Conservation (phyloP, 495 filamentous ascomycete species). For the Xylaria cubensis region DNA sequence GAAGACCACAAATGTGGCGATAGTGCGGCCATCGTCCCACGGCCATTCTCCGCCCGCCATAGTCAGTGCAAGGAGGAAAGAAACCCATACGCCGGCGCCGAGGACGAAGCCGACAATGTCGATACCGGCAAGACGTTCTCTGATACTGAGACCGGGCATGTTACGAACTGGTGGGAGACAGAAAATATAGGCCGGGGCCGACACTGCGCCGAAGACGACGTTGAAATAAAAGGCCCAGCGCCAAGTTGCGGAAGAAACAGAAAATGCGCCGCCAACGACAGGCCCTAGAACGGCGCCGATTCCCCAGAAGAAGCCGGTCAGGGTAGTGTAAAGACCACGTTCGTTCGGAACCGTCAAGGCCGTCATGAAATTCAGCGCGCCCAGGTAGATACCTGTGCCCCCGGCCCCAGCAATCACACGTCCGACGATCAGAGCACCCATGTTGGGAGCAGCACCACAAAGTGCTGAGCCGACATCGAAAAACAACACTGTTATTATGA, state of each 20-base stretch:
- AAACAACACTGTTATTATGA: constrained; percentile 51
- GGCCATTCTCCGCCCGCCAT: constrained; percentile 62
- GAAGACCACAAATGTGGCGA: constrained; percentile 59
- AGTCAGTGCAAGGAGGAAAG: constrained; percentile 58
- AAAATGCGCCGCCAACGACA: constrained; percentile 68
- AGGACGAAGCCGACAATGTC: constrained; percentile 55
- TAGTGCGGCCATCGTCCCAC: constrained; percentile 60
- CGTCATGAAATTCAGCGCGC: constrained; percentile 53
- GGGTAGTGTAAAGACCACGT: constrained; percentile 55
- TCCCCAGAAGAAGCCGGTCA: constrained; percentile 56
- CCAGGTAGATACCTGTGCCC: constrained; percentile 59
- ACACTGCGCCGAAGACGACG: constrained; percentile 60
- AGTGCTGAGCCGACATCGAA: constrained; percentile 62
- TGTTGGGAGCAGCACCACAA: constrained; percentile 60
- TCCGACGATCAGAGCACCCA: constrained; percentile 60
- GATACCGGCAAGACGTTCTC: constrained; percentile 47
- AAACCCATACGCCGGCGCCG: constrained; percentile 50
- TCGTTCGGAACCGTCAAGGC: constrained; percentile 52
- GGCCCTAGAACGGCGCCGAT: constrained; percentile 63
- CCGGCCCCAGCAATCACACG: constrained; percentile 50
- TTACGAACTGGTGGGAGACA: constrained; percentile 59
- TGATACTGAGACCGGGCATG: constrained; percentile 43
- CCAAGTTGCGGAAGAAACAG: constrained; percentile 58
- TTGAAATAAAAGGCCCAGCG: constrained; percentile 78
- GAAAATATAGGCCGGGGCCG: constrained; percentile 64